Evolutionary conservation across 345 rosid genomes (phyloP).

Genomic region (Eucalyptus polyanthemos): DNA sequence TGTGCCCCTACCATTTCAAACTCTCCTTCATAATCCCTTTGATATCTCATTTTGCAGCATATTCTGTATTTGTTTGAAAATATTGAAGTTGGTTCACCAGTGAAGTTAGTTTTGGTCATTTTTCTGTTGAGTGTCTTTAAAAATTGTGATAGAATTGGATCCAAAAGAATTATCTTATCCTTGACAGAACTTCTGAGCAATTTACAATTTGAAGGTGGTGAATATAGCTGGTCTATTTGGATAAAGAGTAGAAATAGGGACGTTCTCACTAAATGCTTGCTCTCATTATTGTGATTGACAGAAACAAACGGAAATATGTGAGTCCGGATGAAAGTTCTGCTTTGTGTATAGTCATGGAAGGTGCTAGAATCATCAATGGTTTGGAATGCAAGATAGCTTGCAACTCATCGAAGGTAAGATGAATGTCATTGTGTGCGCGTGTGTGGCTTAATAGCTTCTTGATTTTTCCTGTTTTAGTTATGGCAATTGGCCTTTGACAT

Average conservation of each 20-base stretch:
- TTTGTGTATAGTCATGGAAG: slow-evolving; percentile 59
- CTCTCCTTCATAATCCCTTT: neutral
- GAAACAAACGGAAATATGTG: slow-evolving; percentile 63
- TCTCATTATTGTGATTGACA: slow-evolving; percentile 12
- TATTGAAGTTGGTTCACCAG: neutral
- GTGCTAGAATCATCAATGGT: slow-evolving; percentile 69
- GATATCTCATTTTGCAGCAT: neutral
- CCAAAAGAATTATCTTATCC: neutral
- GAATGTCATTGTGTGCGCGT: neutral
- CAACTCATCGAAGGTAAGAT: slow-evolving; percentile 69
- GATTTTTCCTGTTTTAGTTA: neutral
- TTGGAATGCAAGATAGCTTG: slow-evolving; percentile 91
- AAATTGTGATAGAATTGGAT: neutral
- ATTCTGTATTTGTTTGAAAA: neutral
- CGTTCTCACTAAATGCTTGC: neutral
- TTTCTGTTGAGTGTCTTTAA: neutral
- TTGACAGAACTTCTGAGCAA: neutral
- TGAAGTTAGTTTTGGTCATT: neutral
- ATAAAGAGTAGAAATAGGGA: neutral
- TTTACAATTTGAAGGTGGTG: neutral
- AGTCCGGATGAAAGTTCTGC: slow-evolving; percentile 65
- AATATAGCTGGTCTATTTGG: neutral
- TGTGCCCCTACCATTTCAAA: neutral
- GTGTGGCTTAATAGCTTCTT: neutral
- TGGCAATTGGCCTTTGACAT: neutral